Conservation (phyloP, 345 rosid species). For the Euphorbia pulcherrima region DNA sequence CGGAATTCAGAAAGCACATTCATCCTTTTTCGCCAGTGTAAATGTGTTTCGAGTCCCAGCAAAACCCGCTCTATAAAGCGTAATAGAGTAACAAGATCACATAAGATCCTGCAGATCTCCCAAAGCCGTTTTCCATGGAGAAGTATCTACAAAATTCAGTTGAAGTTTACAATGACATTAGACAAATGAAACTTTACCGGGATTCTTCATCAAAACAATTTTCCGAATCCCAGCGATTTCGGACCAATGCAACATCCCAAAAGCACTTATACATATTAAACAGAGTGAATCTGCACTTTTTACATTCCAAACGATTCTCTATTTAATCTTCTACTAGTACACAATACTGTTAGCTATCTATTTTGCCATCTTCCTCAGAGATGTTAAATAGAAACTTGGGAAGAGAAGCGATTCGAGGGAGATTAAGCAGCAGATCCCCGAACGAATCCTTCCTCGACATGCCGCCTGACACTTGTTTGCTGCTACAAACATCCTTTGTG, state of each 20-base stretch:
- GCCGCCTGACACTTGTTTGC: slow-evolving; percentile 59
- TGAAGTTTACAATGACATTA: background rate
- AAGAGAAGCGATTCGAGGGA: slow-evolving; percentile 82
- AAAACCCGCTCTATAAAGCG: too few species aligned
- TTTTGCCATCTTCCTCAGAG: slow-evolving; percentile 69
- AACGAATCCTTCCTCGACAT: slow-evolving; percentile 92
- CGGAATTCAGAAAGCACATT: too few species aligned
- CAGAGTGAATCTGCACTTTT: slow-evolving; percentile 17
- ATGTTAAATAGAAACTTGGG: slow-evolving; percentile 92
- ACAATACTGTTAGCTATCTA: slow-evolving; percentile 32
- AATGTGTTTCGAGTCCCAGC: too few species aligned
- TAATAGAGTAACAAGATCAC: too few species aligned
- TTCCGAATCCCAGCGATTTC: slow-evolving; percentile 49
- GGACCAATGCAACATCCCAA: slow-evolving; percentile 8
- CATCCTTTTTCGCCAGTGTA: too few species aligned
- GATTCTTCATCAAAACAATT: slow-evolving; percentile 59
- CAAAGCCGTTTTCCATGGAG: background rate
- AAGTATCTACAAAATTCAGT: background rate
- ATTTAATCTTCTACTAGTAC: slow-evolving; percentile 5
- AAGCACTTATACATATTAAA: slow-evolving; percentile 13
- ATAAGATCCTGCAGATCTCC: too few species aligned
- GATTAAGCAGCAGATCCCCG: slow-evolving; percentile 76
- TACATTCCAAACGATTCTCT: background rate
- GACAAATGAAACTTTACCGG: slow-evolving; percentile 34
- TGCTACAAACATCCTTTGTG: slow-evolving; percentile 42